A percentile compares a stretch with the other conserved stretches of the same genome.
These are phyloP conservation scores for Collybia sordida DNA, from an alignment of 768 basidiomycete genomes.

Conservation along the genomic window DNA sequence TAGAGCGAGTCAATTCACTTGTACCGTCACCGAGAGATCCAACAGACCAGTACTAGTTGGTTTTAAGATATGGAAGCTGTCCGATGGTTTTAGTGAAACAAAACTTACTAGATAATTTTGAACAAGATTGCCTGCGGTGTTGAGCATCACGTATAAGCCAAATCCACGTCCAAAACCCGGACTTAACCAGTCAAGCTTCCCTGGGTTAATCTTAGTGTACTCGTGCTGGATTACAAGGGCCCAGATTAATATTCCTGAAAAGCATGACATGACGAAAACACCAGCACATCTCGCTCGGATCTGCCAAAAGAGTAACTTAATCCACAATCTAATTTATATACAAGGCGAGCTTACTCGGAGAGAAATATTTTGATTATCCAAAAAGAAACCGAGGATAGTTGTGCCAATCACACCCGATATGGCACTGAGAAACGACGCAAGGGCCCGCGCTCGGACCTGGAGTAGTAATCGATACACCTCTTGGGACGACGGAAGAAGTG, in stretches of 20 bases:
- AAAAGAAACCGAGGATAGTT: constrained; percentile 14
- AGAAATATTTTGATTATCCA: constrained; percentile 12
- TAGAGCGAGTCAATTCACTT: constrained; percentile 15
- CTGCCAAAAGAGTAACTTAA: neutral
- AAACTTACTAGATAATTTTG: constrained; percentile 17
- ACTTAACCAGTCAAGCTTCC: constrained; percentile 18
- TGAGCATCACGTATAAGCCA: constrained; percentile 15
- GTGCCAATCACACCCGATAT: constrained; percentile 12
- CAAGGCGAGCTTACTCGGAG: constrained; percentile 2
- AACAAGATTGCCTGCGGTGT: constrained; percentile 13
- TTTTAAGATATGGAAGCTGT: neutral
- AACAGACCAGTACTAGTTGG: constrained; percentile 16
- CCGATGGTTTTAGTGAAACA: neutral
- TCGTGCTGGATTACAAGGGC: constrained; percentile 15
- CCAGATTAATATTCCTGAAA: constrained; percentile 17
- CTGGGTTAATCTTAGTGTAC: constrained; percentile 12
- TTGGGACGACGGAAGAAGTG: neutral
- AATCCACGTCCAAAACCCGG: constrained; percentile 17
- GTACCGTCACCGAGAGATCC: constrained; percentile 15
- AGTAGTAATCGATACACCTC: neutral
- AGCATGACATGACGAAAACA: constrained; percentile 12
- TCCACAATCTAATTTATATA: neutral
- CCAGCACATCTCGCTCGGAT: constrained; percentile 14
- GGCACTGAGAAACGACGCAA: constrained; percentile 17
- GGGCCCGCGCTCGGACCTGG: constrained; percentile 17